Conservation (phyloP, 179 eudicot genomes). For the Pouteria campechiana region DNA sequence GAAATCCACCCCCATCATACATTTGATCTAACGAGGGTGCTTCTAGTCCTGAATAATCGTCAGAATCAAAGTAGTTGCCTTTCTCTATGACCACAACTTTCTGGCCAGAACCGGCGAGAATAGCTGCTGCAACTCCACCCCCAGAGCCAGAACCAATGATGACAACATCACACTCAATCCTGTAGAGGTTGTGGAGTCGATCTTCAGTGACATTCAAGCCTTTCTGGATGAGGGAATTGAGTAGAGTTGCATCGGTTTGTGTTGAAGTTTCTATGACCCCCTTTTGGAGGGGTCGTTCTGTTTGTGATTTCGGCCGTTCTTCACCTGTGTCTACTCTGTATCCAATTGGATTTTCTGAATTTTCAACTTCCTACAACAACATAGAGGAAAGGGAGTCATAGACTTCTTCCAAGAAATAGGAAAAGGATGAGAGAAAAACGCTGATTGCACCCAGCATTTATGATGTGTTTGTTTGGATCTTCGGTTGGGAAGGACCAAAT, state of each 20-base stretch:
- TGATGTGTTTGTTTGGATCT: no score
- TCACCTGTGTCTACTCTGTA: conserved; percentile 30
- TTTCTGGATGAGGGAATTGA: conserved; percentile 33
- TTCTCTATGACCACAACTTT: conserved; percentile 63
- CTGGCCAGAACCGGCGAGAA: conserved; percentile 46
- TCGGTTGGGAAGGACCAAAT: no score
- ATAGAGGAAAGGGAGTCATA: neutral
- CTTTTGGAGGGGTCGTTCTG: conserved; percentile 39
- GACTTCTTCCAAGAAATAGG: no score
- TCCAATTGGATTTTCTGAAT: conserved; percentile 53
- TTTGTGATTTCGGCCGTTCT: conserved; percentile 6
- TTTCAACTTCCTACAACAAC: conserved; percentile 47
- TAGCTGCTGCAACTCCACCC: conserved; percentile 69
- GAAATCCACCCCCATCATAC: conserved; percentile 41
- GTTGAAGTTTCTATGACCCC: conserved; percentile 43
- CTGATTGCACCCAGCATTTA: no score
- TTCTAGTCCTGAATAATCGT: conserved; percentile 53
- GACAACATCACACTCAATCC: conserved; percentile 57
- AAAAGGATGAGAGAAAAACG: no score
- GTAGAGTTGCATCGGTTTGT: conserved; percentile 25
- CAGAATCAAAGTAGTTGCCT: conserved; percentile 48
- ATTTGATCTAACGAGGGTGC: conserved; percentile 45
- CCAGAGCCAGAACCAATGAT: conserved; percentile 79
- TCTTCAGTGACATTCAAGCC: conserved; percentile 44
- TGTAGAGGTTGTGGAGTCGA: conserved; percentile 7